phyloP scores from a whole-genome alignment of 257 asterid genomes.

The Marsdenia floribunda region DNA sequence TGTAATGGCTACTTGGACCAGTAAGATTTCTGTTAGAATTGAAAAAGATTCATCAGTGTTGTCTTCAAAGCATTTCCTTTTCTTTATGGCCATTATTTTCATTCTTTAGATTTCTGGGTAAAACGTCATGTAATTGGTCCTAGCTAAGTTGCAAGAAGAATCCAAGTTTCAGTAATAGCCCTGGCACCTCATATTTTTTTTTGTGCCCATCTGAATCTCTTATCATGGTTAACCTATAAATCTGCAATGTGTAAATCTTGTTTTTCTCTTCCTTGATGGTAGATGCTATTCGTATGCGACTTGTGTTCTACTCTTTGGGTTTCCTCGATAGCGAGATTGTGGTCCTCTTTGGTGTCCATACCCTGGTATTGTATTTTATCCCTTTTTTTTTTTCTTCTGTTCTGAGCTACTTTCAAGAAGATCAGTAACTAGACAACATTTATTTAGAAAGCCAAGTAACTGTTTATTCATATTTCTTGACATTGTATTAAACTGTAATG shows the following conservation, averaged over 20 bases:
- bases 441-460: not conserved
- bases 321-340: slow-evolving; percentile 87
- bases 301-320: slow-evolving; percentile 85
- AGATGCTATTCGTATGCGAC: slow-evolving; percentile 79
- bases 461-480: not conserved
- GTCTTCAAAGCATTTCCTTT: not conserved
- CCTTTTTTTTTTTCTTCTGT: slow-evolving; percentile 5
- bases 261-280: slow-evolving; percentile 13
- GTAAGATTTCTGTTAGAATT: too few species aligned
- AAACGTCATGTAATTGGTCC: not conserved
- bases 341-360: slow-evolving; percentile 91
- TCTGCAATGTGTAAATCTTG: slow-evolving; percentile 4
- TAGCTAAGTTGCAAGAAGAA: not conserved
- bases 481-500: not conserved
- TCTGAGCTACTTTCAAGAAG: not conserved
- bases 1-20: too few species aligned
- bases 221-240: not conserved
- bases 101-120: not conserved
- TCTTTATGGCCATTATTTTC: not conserved
- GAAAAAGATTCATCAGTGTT: not conserved
- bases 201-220: slow-evolving; percentile 2
- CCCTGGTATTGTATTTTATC: slow-evolving; percentile 61
- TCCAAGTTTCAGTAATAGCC: not conserved
- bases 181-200: too few species aligned
- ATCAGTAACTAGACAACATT: not conserved